These are phyloP conservation scores for Quercus ilex DNA, from an alignment of 306 rosid genomes.

Conservation along the genomic window DNA sequence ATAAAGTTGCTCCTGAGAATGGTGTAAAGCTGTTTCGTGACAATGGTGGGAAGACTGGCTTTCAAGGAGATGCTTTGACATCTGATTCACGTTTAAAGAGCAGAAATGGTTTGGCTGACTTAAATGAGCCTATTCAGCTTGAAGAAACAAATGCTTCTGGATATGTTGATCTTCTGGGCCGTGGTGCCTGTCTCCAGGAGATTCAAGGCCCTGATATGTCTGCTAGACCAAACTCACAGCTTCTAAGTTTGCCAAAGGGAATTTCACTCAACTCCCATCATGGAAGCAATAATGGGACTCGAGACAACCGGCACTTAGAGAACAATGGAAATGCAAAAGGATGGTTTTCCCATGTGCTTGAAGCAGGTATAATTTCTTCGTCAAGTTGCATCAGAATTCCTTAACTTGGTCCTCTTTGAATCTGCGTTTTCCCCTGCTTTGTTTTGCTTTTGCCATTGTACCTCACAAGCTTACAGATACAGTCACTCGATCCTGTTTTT, in stretches of 20 bases:
- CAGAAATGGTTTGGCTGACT: constrained; percentile 67
- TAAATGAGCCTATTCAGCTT: constrained; percentile 72
- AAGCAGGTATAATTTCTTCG: constrained; percentile 60
- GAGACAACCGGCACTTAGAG: constrained; percentile 39
- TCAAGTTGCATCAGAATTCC: constrained; percentile 9
- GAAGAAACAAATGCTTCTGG: constrained; percentile 66
- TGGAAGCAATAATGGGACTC: constrained; percentile 37
- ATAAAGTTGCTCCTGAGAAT: constrained; percentile 37
- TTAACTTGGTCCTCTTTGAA: neutral
- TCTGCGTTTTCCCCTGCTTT: neutral
- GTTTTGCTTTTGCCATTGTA: no score
- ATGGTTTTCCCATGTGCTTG: constrained; percentile 48
- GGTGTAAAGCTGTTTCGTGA: constrained; percentile 36
- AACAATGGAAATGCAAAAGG: constrained; percentile 48
- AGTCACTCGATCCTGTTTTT: no score
- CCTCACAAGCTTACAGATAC: no score
- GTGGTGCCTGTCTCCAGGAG: constrained; percentile 36
- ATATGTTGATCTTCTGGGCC: constrained; percentile 28
- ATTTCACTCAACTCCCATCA: constrained; percentile 35
- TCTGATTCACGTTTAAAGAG: constrained; percentile 40
- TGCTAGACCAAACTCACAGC: constrained; percentile 37
- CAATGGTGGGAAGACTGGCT: constrained; percentile 36
- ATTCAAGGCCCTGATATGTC: constrained; percentile 41
- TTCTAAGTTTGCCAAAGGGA: constrained; percentile 49
- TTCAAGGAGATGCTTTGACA: constrained; percentile 44